Evolutionary conservation across 139 green algal genomes (phyloP), one percentile per base, ranked within the genome.

Genomic region (Picochlorum sp.): DNA sequence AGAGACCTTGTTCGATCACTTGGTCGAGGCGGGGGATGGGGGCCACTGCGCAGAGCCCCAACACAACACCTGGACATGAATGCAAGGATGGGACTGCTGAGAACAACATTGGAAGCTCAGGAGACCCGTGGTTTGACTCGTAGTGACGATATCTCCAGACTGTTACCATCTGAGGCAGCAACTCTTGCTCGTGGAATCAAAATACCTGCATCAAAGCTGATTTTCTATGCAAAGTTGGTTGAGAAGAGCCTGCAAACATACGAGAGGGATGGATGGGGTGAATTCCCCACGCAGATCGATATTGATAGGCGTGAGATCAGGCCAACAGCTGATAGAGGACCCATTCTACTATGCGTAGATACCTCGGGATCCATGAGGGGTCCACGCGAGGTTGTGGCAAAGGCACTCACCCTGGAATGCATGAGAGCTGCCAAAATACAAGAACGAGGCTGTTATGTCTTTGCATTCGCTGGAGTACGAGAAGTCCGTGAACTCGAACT

Each of bases 271-370:
- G 87, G 88, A 26, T 95, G 88, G 88, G 79, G 81, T 20, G 88
- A 95, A 66, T 91, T 86, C 62, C 79, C 81, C 44, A 90, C 83
- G 2, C 30, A 69, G 38, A 84, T 90, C 47, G 57, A 79, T 60
- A 72, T 78, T 1, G 85, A 92, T 11, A 41, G 85, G 23, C 72
- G 83, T 10, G 87, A 94, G 68, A 86, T 95, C 45, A 70, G 86
- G 18, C 86, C 86, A 45, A 88, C 83, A 2, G 85, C 82, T 7
- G 82, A 88, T 70, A 49, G 85, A 23, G 89, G 89, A 0, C 89
- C 89, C 58, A 96, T 96, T 66, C 74, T 96, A 70, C 78, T 96
- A 52, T 96, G 89, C 32, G 83, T 96, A 49, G 89, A 96, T 75
- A 96, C 87, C 18, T 83, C 67, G 18, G 88, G 83, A 26, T 70